Percentiles rank a stretch among this genome's conserved stretches.
Evolutionary conservation across 176 grass and related monocot genomes (phyloP).

Genomic region (Puya raimondii): DNA sequence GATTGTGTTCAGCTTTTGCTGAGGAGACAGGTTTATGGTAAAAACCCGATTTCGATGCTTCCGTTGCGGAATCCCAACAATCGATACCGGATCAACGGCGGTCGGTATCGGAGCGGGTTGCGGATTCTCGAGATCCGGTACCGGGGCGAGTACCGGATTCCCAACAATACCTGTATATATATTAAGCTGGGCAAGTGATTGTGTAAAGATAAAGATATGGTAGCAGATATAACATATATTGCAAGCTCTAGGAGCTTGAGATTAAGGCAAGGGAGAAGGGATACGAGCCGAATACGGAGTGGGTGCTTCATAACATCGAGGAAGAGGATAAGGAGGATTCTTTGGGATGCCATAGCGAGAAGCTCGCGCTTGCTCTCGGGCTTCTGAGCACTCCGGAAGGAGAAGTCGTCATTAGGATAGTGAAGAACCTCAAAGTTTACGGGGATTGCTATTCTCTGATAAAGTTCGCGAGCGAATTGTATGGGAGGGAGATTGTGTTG

Average conservation of each 20-base stretch:
- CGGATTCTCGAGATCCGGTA: too few relatives aligned
- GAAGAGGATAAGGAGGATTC: conserved; percentile 33
- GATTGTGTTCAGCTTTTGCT: too few relatives aligned
- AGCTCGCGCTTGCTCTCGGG: conserved; percentile 26
- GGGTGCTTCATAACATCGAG: conserved; percentile 36
- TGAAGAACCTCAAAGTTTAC: conserved; percentile 39
- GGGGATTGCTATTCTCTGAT: conserved; percentile 38
- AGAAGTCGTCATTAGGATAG: conserved; percentile 16
- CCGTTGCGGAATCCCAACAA: too few relatives aligned
- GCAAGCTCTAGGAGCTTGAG: conserved; percentile 21
- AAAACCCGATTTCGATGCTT: too few relatives aligned
- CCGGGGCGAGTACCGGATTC: too few relatives aligned
- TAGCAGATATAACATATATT: conserved; percentile 7
- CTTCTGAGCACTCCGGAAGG: conserved; percentile 12
- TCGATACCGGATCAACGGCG: too few relatives aligned
- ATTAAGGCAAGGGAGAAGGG: conserved; percentile 23
- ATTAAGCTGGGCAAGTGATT: too few relatives aligned
- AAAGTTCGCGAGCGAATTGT: conserved; percentile 21
- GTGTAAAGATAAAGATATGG: too few relatives aligned
- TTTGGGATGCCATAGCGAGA: conserved; percentile 28
- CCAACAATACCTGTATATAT: too few relatives aligned
- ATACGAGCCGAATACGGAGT: conserved; percentile 27
- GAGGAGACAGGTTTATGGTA: too few relatives aligned
- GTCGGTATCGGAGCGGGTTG: too few relatives aligned
- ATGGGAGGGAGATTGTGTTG: conserved; percentile 11